phyloP scores from a whole-genome alignment of 2,329 filamentous ascomycete species.

The Arthroderma sp. region DNA sequence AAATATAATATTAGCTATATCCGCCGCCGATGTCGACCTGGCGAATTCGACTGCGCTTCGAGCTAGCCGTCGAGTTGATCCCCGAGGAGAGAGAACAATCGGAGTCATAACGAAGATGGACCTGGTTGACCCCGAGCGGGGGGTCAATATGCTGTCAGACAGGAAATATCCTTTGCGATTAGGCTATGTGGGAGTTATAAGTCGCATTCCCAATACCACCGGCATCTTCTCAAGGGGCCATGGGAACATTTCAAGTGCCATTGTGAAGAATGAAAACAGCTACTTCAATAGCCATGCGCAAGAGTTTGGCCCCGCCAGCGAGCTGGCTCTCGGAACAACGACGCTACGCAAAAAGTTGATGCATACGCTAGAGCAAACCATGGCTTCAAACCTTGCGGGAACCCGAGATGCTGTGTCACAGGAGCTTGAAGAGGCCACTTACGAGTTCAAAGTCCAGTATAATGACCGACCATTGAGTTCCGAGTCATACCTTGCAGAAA shows the following conservation, averaged over 20 bases:
- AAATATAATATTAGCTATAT: conserved; percentile 94
- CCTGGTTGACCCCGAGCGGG: conserved; percentile 71
- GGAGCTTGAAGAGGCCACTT: conserved; percentile 90
- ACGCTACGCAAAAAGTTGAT: conserved; percentile 91
- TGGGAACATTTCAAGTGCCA: conserved; percentile 64
- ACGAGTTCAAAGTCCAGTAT: conserved; percentile 99
- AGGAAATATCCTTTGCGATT: conserved; percentile 89
- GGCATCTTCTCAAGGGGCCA: conserved; percentile 74
- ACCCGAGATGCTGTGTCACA: conserved; percentile 88
- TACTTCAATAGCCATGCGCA: conserved; percentile 75
- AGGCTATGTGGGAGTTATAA: conserved; percentile 92
- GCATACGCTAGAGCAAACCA: conserved; percentile 91
- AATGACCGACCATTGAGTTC: conserved; percentile 91
- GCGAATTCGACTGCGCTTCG: conserved; percentile 89
- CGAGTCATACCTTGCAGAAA: conserved; percentile 92
- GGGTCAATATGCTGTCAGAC: conserved; percentile 66
- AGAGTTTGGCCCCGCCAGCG: conserved; percentile 62
- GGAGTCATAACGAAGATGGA: conserved; percentile 99
- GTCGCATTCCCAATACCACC: conserved; percentile 55
- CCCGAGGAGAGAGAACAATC: conserved; percentile 87
- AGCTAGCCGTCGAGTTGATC: conserved; percentile 82
- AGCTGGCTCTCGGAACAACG: conserved; percentile 66
- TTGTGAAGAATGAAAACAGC: conserved; percentile 74
- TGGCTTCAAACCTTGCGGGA: conserved; percentile 80
- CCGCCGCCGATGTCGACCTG: conserved; percentile 90